phyloP scores from a whole-genome alignment of 2,329 filamentous ascomycete genomes.

The Diaporthe australafricana region DNA sequence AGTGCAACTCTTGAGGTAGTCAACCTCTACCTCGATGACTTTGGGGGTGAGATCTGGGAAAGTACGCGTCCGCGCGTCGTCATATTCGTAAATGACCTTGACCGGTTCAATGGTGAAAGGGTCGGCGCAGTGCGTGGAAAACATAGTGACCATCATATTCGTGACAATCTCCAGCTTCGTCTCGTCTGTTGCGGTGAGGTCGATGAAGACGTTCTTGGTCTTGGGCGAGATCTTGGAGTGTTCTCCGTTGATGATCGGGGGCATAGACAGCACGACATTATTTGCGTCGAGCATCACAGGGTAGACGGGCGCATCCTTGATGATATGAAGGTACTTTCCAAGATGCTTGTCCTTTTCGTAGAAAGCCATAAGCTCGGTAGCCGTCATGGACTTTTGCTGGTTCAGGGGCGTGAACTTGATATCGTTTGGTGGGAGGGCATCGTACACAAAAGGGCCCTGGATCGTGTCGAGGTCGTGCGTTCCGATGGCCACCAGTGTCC shows the following conservation, averaged over 20 bases:
- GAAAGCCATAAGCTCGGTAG: slow-evolving; percentile 89
- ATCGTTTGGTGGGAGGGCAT: slow-evolving; percentile 89
- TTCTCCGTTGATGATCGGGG: slow-evolving; percentile 97
- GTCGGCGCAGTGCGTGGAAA: slow-evolving; percentile 89
- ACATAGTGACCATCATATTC: slow-evolving; percentile 97
- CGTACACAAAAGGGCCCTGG: slow-evolving; percentile 95
- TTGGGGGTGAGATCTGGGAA: slow-evolving; percentile 85
- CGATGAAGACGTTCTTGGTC: slow-evolving; percentile 95
- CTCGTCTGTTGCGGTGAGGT: slow-evolving; percentile 94
- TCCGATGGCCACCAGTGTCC: slow-evolving; percentile 95
- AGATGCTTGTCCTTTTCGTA: slow-evolving; percentile 96
- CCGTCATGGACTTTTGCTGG: slow-evolving; percentile 89
- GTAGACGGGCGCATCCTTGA: slow-evolving; percentile 92
- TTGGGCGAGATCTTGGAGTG: slow-evolving; percentile 95
- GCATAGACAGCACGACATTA: slow-evolving; percentile 87
- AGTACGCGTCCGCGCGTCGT: slow-evolving; percentile 78
- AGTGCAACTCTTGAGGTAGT: slow-evolving; percentile 94
- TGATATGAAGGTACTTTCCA: slow-evolving; percentile 91
- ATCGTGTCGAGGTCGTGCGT: slow-evolving; percentile 96
- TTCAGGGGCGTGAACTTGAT: slow-evolving; percentile 94
- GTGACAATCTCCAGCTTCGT: slow-evolving; percentile 97
- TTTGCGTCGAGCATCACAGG: slow-evolving; percentile 95
- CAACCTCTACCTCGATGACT: slow-evolving; percentile 82
- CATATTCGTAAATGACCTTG: slow-evolving; percentile 92
- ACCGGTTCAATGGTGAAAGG: slow-evolving; percentile 94